A percentile compares a stretch with the other conserved stretches of the same genome.
These are phyloP conservation scores for Phaffia rhodozyma DNA, from an alignment of 1,284 basidiomycete species.

Conservation along the genomic window DNA sequence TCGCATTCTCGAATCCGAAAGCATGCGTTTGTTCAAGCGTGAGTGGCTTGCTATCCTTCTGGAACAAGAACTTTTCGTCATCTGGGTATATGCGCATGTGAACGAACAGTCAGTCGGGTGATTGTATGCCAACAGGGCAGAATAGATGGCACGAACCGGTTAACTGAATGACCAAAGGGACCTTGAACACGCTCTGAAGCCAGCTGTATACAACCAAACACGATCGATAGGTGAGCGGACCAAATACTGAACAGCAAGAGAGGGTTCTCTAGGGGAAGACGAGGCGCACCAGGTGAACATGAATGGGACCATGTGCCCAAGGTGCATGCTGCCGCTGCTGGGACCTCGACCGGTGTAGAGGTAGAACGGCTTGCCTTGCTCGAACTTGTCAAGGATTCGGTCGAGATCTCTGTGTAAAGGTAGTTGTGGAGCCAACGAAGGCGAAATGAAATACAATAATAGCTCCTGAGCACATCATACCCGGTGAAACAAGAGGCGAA, in stretches of 20 bases:
- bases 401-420: constrained; percentile 63
- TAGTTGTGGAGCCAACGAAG: background rate
- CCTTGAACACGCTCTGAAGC: constrained; percentile 93
- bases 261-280: background rate
- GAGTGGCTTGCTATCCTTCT: constrained; percentile 57
- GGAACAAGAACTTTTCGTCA: constrained; percentile 99
- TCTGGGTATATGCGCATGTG: constrained; percentile 42
- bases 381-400: constrained; percentile 86
- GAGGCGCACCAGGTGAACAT: constrained; percentile 78
- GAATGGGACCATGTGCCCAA: constrained; percentile 97
- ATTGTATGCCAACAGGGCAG: background rate
- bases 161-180: constrained; percentile 86
- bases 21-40: constrained; percentile 78
- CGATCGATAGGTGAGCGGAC: background rate
- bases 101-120: constrained; percentile 6
- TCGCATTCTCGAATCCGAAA: constrained; percentile 77
- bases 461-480: background rate
- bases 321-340: constrained; percentile 91
- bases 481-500: background rate
- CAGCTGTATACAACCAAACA: constrained; percentile 45
- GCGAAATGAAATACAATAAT: no score
- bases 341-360: constrained; percentile 96
- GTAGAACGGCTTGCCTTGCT: constrained; percentile 95
- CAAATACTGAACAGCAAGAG: background rate
- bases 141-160: constrained; percentile 48